Base-by-base conservation (phyloP, 2,329 filamentous ascomycete species). In the Myriangium duriaei region DNA sequence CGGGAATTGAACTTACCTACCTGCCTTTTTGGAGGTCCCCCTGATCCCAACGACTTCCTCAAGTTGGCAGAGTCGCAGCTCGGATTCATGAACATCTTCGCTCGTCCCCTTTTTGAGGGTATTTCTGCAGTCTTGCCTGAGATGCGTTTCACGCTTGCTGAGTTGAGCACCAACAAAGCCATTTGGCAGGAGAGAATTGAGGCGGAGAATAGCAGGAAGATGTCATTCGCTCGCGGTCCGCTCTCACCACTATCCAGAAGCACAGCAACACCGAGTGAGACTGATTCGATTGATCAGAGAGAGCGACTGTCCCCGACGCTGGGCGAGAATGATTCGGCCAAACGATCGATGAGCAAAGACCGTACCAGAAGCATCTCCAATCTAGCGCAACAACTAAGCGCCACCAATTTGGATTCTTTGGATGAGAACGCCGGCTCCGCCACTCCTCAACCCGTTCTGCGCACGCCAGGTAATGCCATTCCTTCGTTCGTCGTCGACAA, bases 51-150 rank as follows among this genome's bases (percentile, higher is more conserved):
- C 49, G 87, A 95, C 50, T 69, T 81, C 19, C 67, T 85, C 44
- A 87, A 88, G 39, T 69, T 95, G 37, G 82, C 77, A 45, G 85
- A 83, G 48, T 81, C 86, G 5, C 91, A 98, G 60, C 81, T 95
- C 39, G 81, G 84, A 15, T 98, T 98, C 61, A 95, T 96, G 83
- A 91, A 85, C 47, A 74, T 95, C 50, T 96, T 96, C 57, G 91
- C 88, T 11, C 76, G 87, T 34, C 91, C 91, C 1, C 70, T 98
- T 0, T 98, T 98, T 54, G 77, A 86, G 53, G 83, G 81, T 5
- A 79, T 96, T 5, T 77, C 83, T 18, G 82, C 92, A 49, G 73
- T 96, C 24, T 71, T 96, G 52, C 87, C 91, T 2, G 74, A 73
- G 14, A 83, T 96, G 76, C 67, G 69, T 35, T 95, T 92, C 58